phyloP scores from a whole-genome alignment of 2,329 filamentous ascomycete species.

The Colletotrichum sp. region DNA sequence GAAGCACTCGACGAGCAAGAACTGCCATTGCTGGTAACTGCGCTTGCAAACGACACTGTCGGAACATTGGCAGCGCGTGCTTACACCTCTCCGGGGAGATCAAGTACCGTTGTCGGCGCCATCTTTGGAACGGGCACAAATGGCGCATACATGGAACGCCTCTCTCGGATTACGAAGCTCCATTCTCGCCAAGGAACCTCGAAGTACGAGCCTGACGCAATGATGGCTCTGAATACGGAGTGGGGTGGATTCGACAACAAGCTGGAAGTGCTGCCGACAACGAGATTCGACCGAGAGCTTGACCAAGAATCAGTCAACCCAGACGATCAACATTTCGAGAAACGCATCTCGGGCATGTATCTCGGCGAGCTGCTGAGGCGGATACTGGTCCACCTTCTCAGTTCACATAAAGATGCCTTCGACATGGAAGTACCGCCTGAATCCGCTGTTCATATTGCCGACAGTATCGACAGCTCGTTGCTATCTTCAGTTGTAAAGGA shows the following conservation, averaged over 20 bases:
- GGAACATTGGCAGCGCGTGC: conserved; percentile 81
- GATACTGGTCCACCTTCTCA: conserved; percentile 55
- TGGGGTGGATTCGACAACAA: conserved; percentile 83
- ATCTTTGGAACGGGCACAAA: conserved; percentile 82
- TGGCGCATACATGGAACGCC: conserved; percentile 79
- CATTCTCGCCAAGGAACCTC: not conserved
- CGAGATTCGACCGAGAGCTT: conserved; percentile 69
- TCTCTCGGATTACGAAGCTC: conserved; percentile 68
- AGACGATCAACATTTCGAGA: conserved; percentile 82
- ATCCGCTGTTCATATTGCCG: conserved; percentile 59
- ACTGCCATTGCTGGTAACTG: conserved; percentile 74
- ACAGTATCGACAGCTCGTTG: conserved; percentile 73
- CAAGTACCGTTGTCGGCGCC: conserved; percentile 72
- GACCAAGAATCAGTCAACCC: conserved; percentile 74
- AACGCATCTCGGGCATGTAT: conserved; percentile 83
- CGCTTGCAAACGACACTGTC: conserved; percentile 81
- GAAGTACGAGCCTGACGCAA: conserved; percentile 27
- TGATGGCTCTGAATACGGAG: conserved; percentile 84
- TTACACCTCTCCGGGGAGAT: conserved; percentile 75
- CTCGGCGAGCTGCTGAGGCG: conserved; percentile 76
- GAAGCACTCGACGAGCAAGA: conserved; percentile 71
- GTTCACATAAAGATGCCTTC: not conserved
- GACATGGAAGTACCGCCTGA: not conserved
- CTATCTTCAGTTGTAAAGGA: conserved; percentile 69
- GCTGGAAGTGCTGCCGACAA: conserved; percentile 72